Evolutionary conservation across 768 basidiomycete genomes (phyloP), one percentile per base, ranked within the genome.

Genomic region (Phallus indusiatus): DNA sequence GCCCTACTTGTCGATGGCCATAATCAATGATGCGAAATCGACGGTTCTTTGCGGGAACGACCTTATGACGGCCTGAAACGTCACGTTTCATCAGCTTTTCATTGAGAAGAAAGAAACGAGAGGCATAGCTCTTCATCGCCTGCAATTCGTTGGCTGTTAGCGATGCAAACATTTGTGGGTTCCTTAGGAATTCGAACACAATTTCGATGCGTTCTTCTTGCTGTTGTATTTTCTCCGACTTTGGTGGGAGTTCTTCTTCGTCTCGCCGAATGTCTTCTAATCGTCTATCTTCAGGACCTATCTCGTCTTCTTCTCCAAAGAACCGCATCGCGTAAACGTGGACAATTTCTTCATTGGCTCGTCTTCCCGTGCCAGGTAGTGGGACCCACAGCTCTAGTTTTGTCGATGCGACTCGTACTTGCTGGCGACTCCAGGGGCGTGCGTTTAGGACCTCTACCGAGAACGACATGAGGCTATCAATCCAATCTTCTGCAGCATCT

Each of bases 401-500:
- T 7, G 28, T 28, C 28, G 28, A 28, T 3, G 28, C 3, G n/a
- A 48, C n/a, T n/a, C n/a, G 47, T 6, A 48, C n/a, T 9, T 6
- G n/a, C 9, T 9, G 2, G 3, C 6, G n/a, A 6, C 6, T n/a
- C 21, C n/a, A 21, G 2, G 21, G 47, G 3, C n/a, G 2, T 6
- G 47, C 47, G 8, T 48, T 48, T 6, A 48, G 6, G 6, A 21
- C 47, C 9, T n/a, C 47, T 2, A 48, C 28, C 7, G 28, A 28
- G 28, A 28, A 28, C 28, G 28, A 28, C 28, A 28, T 28, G 3
- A 28, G 28, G 6, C 22, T 48, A 22, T 56, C 55, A 2, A 56
- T 24, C 55, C 59, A 60, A 5, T 57, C 60, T 24, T 61, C 58
- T 20, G 24, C 56, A 21, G 70, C 68, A 12, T 60, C 68, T 6